These are phyloP conservation scores for Pneumocystis sp. DNA, from an alignment of 1,139 yeast species.

Conservation along the genomic window DNA sequence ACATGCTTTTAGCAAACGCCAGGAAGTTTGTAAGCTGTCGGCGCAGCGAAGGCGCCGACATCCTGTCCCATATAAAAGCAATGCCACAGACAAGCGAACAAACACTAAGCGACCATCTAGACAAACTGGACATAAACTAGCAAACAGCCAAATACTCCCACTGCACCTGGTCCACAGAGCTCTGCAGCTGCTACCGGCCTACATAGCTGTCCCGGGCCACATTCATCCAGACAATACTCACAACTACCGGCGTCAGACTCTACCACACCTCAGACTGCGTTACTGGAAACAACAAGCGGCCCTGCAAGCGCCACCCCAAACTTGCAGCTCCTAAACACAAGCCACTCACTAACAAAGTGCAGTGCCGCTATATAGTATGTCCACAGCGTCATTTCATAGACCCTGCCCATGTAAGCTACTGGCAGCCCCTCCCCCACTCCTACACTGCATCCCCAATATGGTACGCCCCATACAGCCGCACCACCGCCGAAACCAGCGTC, in stretches of 20 bases:
- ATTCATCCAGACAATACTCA: background rate
- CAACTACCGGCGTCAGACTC: background rate
- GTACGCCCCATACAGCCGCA: slow-evolving; percentile 79
- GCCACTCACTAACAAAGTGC: slow-evolving; percentile 77
- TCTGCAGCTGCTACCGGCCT: no score
- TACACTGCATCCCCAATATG: slow-evolving; percentile 45
- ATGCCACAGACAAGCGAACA: background rate
- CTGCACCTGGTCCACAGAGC: no score
- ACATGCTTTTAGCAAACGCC: background rate
- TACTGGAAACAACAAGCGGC: slow-evolving; percentile 29
- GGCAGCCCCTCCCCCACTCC: slow-evolving; percentile 9
- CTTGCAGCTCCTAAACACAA: slow-evolving; percentile 59
- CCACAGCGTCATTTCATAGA: slow-evolving; percentile 56
- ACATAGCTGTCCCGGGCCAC: background rate
- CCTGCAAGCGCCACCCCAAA: slow-evolving; percentile 82
- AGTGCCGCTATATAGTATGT: slow-evolving; percentile 77
- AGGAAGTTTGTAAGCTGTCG: background rate
- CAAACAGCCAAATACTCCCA: no score
- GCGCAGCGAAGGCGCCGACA: background rate
- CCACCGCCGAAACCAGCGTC: slow-evolving; percentile 76
- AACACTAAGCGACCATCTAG: background rate
- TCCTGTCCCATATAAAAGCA: background rate
- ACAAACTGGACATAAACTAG: background rate
- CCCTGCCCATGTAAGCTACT: slow-evolving; percentile 15
- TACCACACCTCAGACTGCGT: background rate